Evolutionary conservation across 768 basidiomycete genomes (phyloP).

Genomic region (Lenzites betulinus): DNA sequence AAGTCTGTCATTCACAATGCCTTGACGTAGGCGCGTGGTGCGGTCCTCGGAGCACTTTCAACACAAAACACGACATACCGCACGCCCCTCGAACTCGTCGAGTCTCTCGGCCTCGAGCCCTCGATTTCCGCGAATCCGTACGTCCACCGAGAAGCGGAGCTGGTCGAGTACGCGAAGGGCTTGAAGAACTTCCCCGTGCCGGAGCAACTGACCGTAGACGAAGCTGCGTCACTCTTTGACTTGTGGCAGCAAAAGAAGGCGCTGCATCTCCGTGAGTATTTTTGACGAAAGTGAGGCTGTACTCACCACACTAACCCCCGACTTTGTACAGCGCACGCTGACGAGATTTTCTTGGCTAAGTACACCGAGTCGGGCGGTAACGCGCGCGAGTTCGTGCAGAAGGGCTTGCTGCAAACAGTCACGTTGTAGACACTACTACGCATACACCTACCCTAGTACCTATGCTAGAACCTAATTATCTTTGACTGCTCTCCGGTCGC

Average conservation of each 20-base stretch:
- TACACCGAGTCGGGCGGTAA: conserved; percentile 81
- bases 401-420: conserved; percentile 29
- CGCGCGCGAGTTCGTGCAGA: conserved; percentile 69
- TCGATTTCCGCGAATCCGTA: conserved; percentile 53
- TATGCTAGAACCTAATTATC: neutral
- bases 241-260: conserved; percentile 69
- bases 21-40: conserved; percentile 58
- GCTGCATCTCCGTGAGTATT: conserved; percentile 40
- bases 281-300: neutral
- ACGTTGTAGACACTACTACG: neutral
- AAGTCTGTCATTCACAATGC: neutral
- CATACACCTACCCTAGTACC: conserved; percentile 4
- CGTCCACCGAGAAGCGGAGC: conserved; percentile 49
- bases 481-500: neutral
- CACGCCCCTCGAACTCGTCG: conserved; percentile 62
- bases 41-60: conserved; percentile 71
- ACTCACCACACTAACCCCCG: neutral
- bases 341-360: conserved; percentile 78
- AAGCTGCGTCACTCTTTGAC: conserved; percentile 77
- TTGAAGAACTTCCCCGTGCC: conserved; percentile 55
- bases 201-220: conserved; percentile 57
- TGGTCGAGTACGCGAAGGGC: conserved; percentile 57
- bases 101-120: conserved; percentile 54
- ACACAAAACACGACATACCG: conserved; percentile 59
- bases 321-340: conserved; percentile 44